Evolutionary conservation across 192 early-diverging fungal genomes (phyloP), one percentile per base, ranked within the genome.

Genomic region (Entomortierella chlamydospora): DNA sequence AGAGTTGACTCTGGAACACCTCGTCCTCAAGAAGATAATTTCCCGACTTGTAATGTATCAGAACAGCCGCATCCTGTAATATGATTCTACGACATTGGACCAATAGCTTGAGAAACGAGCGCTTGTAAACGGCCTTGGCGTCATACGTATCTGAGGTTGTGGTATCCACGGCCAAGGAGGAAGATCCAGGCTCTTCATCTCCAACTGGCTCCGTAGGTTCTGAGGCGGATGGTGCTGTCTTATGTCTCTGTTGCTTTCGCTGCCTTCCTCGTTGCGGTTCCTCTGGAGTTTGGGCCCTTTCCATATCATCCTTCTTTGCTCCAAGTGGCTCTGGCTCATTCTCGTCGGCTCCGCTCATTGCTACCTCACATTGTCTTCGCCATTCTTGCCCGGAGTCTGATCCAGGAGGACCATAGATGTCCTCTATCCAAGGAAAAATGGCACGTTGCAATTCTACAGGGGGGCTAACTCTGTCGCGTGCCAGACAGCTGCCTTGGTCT

Each of bases 381-480:
- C 50, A 51, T 4, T 4, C 6, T 51, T 51, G 17, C 50, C 50
- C 5, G 50, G 50, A 51, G 5, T 51, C 50, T n/a, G 50, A 22
- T 15, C 50, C 50, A 25, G 50, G 50, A 11, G 5, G 4, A 17
- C 50, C 50, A 51, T 51, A 51, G n/a, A 25, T 25, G 6, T 51
- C 18, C 50, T 51, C 50, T 5, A 51, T 51, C 50, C 50, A 51
- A 22, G 50, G 50, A 25, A 51, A 51, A 17, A 51, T 51, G 50
- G 17, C 18, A 51, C 50, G 50, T 25, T 51, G 50, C 18, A 51
- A 25, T 51, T 51, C 50, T 6, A n/a, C 23, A 18, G 50, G 18
- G 18, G 50, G 50, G 50, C 50, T 51, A 11, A 51, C 50, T 51
- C 18, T 51, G 50, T 51, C 18, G 50, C 50, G 50, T 17, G 50